Percentiles rank a stretch among this genome's conserved stretches.
Conservation (phyloP, 1,139 yeast genomes). For the Lodderomyces parapsilosis region DNA sequence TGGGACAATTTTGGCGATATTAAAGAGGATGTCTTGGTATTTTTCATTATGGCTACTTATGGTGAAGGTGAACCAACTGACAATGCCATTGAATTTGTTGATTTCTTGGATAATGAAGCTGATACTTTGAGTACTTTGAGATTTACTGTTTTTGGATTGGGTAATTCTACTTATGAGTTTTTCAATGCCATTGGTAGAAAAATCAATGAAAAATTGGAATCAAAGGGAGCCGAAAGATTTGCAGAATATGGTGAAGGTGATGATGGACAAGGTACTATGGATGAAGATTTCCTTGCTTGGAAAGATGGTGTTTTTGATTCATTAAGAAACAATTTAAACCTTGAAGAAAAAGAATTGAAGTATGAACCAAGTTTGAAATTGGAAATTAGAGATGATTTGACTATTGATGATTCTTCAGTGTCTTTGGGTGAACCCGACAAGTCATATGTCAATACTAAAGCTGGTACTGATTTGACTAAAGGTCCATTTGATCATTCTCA, state of each 20-base stretch:
- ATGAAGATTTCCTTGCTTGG: constrained; percentile 94
- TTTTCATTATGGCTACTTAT: constrained; percentile 85
- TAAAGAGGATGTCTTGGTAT: constrained; percentile 52
- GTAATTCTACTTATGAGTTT: constrained; percentile 90
- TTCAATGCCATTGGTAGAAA: constrained; percentile 81
- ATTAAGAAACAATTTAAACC: constrained; percentile 61
- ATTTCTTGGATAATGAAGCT: constrained; percentile 57
- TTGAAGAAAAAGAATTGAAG: constrained; percentile 72
- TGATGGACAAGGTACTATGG: constrained; percentile 92
- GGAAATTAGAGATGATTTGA: constrained; percentile 26
- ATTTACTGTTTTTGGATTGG: constrained; percentile 82
- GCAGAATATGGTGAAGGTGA: constrained; percentile 88
- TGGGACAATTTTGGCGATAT: constrained; percentile 68
- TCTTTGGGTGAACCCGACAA: constrained; percentile 85
- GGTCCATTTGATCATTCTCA: constrained; percentile 86
- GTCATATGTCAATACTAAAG: constrained; percentile 42
- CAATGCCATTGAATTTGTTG: constrained; percentile 74
- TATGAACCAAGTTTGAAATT: constrained; percentile 74
- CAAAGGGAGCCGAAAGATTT: constrained; percentile 68
- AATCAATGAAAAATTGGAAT: constrained; percentile 44
- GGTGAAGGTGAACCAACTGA: constrained; percentile 99
- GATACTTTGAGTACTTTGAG: constrained; percentile 62
- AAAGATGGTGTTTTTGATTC: constrained; percentile 72
- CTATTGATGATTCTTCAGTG: constrained; percentile 42
- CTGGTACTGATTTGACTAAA: constrained; percentile 38